Base-by-base conservation (phyloP, 2,329 filamentous ascomycete species). In the Amauroascus niger region DNA sequence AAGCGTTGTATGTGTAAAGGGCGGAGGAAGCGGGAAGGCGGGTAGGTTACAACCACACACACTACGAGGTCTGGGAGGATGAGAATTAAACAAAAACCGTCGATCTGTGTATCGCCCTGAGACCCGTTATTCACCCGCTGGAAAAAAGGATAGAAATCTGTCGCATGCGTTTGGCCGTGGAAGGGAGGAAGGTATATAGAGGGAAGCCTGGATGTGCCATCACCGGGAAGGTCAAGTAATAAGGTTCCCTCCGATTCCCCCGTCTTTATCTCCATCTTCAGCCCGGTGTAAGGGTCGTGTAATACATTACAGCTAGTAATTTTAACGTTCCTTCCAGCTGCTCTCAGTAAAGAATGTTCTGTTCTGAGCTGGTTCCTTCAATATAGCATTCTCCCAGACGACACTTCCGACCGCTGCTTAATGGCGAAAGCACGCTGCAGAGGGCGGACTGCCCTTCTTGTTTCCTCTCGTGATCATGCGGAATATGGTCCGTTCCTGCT, bases 301-400 rank as follows among this genome's bases (percentile, higher is more conserved):
- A 47, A 49, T 49, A 49, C 9, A 24, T 37, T 35, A 49, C 46
- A 22, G n/a, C 46, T 49, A 49, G 46, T 49, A 49, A 49, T 7
- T 47, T 35, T 47, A n/a, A 47, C 32, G 9, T n/a, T n/a, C 22
- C 24, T 16, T n/a, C n/a, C n/a, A n/a, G n/a, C n/a, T n/a, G n/a
- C n/a, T n/a, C n/a, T n/a, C n/a, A n/a, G n/a, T n/a, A n/a, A n/a
- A n/a, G n/a, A n/a, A n/a, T n/a, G n/a, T n/a, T n/a, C n/a, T n/a
- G n/a, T n/a, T n/a, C n/a, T n/a, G n/a, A n/a, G n/a, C n/a, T n/a
- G n/a, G n/a, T n/a, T n/a, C n/a, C n/a, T n/a, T n/a, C n/a, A n/a
- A n/a, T n/a, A n/a, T n/a, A n/a, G n/a, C n/a, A n/a, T n/a, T n/a
- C n/a, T n/a, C n/a, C n/a, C n/a, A n/a, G n/a, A n/a, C n/a, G n/a